Percentiles rank a stretch among this genome's conserved stretches.
phyloP scores from a whole-genome alignment of 345 rosid species.

The Rubroshorea leprosula region DNA sequence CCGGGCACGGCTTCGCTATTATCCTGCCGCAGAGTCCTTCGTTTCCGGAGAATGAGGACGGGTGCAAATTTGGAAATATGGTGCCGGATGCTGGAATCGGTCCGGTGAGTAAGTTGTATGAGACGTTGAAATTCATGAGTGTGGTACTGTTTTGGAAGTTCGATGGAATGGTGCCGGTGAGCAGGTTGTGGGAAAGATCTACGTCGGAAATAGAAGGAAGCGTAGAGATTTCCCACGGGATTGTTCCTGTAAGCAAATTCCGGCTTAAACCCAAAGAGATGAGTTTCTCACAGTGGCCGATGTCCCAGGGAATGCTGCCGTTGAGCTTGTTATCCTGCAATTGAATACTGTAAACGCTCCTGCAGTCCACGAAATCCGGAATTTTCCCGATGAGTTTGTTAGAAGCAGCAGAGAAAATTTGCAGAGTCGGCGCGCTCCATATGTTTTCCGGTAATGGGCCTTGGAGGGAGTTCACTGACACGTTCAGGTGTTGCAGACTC shows the following conservation, averaged over 20 bases:
- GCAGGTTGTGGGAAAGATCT: conserved; percentile 69
- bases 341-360: conserved; percentile 65
- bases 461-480: conserved; percentile 58
- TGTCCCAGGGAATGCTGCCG: conserved; percentile 77
- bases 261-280: conserved; percentile 55
- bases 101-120: conserved; percentile 64
- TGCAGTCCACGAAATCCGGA: conserved; percentile 72
- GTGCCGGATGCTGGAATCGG: conserved; percentile 67
- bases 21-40: conserved; percentile 74
- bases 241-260: conserved; percentile 67
- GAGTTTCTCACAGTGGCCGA: conserved; percentile 85
- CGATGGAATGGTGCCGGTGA: conserved; percentile 85
- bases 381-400: conserved; percentile 45
- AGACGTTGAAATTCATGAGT: conserved; percentile 69
- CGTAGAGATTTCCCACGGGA: conserved; percentile 77
- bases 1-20: conserved; percentile 49
- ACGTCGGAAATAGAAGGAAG: conserved; percentile 66
- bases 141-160: conserved; percentile 74
- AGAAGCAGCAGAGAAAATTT: conserved; percentile 67
- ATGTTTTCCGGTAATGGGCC: conserved; percentile 42
- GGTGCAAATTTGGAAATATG: conserved; percentile 58
- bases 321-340: conserved; percentile 64
- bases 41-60: conserved; percentile 71
- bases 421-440: conserved; percentile 65
- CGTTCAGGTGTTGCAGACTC: conserved; percentile 61